Percentiles rank a stretch among this genome's conserved stretches.
Evolutionary conservation across 2,329 filamentous ascomycete species (phyloP).

Genomic region (Colletotrichum orchidophilum): DNA sequence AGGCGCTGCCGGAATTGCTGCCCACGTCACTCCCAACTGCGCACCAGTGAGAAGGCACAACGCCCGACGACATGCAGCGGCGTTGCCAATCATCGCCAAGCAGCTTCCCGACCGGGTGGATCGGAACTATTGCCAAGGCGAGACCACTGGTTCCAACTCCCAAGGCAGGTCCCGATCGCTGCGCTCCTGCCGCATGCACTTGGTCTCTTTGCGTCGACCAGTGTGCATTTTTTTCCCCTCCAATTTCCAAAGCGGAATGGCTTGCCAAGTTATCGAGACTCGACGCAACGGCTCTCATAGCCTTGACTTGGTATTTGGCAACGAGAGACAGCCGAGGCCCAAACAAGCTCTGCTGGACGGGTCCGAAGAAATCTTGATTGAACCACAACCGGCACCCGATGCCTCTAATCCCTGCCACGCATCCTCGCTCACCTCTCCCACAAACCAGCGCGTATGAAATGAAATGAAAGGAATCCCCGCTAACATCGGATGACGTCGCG

Average conservation of each 20-base stretch:
- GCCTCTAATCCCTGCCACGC: neutral
- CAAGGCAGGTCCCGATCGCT: neutral
- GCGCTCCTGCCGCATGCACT: neutral
- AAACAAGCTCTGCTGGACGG: constrained; percentile 19
- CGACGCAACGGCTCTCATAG: too few species aligned
- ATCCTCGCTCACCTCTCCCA: neutral
- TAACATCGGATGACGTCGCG: neutral
- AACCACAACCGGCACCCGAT: neutral
- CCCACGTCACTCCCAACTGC: neutral
- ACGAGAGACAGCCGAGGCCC: neutral
- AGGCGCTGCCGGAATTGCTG: neutral
- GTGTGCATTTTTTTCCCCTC: neutral
- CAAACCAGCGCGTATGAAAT: neutral
- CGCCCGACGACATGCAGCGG: neutral
- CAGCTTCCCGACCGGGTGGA: constrained; percentile 24
- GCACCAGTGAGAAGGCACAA: neutral
- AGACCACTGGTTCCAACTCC: constrained; percentile 3
- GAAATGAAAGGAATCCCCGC: neutral
- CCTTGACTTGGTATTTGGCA: neutral
- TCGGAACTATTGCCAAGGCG: constrained; percentile 27
- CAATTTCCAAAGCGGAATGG: neutral
- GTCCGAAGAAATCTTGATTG: constrained; percentile 18
- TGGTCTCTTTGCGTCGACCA: neutral
- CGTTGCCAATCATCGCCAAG: constrained; percentile 26
- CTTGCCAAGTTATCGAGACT: neutral